phyloP scores from a whole-genome alignment of 768 basidiomycete species.

The Zangia roseola region DNA sequence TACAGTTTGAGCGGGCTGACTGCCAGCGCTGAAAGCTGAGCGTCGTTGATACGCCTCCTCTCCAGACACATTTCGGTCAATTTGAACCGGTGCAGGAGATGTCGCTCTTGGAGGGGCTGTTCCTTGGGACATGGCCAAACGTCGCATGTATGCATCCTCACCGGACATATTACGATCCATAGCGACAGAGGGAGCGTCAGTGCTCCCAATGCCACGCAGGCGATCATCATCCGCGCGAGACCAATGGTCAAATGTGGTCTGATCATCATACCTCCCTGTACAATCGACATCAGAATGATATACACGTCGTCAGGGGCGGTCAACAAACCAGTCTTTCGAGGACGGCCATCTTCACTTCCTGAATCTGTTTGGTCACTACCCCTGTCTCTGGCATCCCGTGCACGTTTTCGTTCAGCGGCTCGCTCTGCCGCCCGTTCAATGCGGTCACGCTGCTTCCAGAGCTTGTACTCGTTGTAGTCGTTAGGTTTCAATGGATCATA shows the following conservation, averaged over 20 bases:
- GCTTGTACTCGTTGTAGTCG: conserved; percentile 86
- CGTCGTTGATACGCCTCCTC: conserved; percentile 80
- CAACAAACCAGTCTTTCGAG: conserved; percentile 62
- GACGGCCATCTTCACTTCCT: conserved; percentile 63
- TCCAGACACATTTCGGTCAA: conserved; percentile 56
- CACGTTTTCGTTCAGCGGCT: conserved; percentile 58
- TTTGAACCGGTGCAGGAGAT: conserved; percentile 35
- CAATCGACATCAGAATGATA: conserved; percentile 27
- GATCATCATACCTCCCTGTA: conserved; percentile 35
- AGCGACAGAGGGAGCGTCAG: conserved; percentile 32
- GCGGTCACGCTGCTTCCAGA: conserved; percentile 73
- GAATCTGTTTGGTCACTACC: conserved; percentile 66
- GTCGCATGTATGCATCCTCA: conserved; percentile 79
- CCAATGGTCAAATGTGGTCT: conserved; percentile 51
- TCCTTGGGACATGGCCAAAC: conserved; percentile 64
- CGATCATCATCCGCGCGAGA: conserved; percentile 51
- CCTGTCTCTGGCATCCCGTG: conserved; percentile 44
- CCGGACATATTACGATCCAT: conserved; percentile 58
- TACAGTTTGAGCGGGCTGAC: conserved; percentile 15
- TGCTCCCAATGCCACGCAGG: conserved; percentile 25
- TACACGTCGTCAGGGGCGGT: neutral
- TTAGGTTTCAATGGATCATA: conserved; percentile 86
- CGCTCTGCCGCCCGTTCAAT: conserved; percentile 68
- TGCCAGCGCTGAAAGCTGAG: conserved; percentile 58
- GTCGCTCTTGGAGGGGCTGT: conserved; percentile 15